Conservation (phyloP, 257 asterid species). For the Lantana camara region DNA sequence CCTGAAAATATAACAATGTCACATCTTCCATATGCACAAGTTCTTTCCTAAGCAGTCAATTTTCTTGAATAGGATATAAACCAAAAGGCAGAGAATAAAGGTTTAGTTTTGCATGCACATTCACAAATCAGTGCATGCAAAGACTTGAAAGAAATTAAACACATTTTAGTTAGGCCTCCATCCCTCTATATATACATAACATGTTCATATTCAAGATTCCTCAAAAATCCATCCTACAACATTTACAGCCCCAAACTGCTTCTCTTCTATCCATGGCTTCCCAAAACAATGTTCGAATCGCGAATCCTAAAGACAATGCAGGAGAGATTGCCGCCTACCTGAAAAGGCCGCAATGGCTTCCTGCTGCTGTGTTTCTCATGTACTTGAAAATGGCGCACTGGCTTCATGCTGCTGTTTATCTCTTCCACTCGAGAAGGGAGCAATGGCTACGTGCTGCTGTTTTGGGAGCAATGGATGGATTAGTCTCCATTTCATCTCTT, state of each 20-base stretch:
- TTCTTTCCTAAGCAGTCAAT: conserved; percentile 44
- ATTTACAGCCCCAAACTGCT: neutral
- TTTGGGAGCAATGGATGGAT: conserved; percentile 67
- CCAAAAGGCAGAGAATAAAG: too few species aligned
- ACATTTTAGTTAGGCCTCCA: too few species aligned
- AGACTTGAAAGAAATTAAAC: too few species aligned
- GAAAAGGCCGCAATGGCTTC: conserved; percentile 63
- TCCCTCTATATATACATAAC: conserved; percentile 40
- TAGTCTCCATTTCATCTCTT: conserved; percentile 59
- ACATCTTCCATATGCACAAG: conserved; percentile 29
- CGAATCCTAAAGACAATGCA: conserved; percentile 9
- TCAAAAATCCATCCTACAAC: conserved; percentile 16
- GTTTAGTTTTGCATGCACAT: too few species aligned
- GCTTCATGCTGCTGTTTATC: conserved; percentile 60
- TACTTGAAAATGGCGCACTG: conserved; percentile 61
- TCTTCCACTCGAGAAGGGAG: too few species aligned
- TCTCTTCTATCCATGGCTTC: conserved; percentile 25
- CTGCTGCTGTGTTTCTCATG: conserved; percentile 60
- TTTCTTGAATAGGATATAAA: neutral
- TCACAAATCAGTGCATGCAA: too few species aligned
- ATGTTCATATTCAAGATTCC: conserved; percentile 11
- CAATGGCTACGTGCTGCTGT: conserved; percentile 69
- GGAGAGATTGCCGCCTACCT: too few species aligned
- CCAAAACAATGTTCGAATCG: conserved; percentile 13
- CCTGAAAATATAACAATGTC: too few species aligned